Evolutionary conservation across 345 rosid species (phyloP).

Genomic region (Viola odorata): DNA sequence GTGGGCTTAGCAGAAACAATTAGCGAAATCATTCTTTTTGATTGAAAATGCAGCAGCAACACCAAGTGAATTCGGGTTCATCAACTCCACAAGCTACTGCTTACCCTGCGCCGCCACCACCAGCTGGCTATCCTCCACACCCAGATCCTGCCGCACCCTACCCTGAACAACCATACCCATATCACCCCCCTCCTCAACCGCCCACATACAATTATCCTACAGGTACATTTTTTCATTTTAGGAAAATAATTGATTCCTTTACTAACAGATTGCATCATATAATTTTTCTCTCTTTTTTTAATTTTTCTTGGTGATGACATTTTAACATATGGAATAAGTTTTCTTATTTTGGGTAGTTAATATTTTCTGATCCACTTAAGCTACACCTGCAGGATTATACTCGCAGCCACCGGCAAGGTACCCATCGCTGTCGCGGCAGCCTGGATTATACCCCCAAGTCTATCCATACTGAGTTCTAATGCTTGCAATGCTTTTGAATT

Average conservation of each 20-base stretch:
- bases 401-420: background rate
- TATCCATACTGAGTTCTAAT: background rate
- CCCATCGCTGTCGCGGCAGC: constrained; percentile 8
- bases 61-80: constrained; percentile 6
- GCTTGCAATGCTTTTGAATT: no score
- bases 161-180: constrained; percentile 3
- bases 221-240: background rate
- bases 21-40: background rate
- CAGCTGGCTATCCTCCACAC: constrained; percentile 13
- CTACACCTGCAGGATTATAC: constrained; percentile 2
- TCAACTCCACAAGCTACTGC: constrained; percentile 5
- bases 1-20: no score
- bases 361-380: background rate
- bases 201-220: constrained; percentile 7
- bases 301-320: no score
- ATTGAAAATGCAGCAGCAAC: constrained; percentile 1
- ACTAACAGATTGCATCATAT: background rate
- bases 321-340: no score
- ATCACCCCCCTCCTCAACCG: background rate
- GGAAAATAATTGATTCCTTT: background rate
- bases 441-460: constrained; percentile 2
- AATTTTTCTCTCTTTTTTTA: no score
- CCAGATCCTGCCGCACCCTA: constrained; percentile 1
- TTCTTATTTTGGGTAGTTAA: background rate
- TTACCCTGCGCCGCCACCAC: constrained; percentile 7